These are phyloP conservation scores for Sicyos baderoa DNA, from an alignment of 306 rosid species.

Conservation along the genomic window DNA sequence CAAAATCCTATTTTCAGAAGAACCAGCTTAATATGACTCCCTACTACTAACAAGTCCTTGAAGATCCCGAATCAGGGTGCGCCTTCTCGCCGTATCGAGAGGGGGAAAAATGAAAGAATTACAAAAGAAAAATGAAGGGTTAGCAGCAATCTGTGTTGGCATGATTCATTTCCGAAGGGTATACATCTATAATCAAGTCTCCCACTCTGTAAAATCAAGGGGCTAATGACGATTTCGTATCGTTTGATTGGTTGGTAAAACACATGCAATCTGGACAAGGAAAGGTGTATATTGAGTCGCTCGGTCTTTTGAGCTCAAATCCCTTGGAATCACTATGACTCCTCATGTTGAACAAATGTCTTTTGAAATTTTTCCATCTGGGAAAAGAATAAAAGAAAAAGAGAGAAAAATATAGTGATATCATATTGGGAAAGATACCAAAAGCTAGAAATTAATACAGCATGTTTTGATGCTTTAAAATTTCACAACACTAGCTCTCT, in stretches of 20 bases:
- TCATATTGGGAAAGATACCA: neutral
- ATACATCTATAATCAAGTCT: neutral
- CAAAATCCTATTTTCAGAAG: slow-evolving; percentile 35
- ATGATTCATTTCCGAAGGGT: slow-evolving; percentile 26
- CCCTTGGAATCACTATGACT: slow-evolving; percentile 91
- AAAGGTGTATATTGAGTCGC: slow-evolving; percentile 78
- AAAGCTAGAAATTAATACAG: neutral
- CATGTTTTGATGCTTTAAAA: slow-evolving; percentile 6
- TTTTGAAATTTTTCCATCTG: slow-evolving; percentile 90
- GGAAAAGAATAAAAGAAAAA: slow-evolving; percentile 23
- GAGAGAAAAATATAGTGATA: neutral
- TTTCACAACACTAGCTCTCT: neutral
- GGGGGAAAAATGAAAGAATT: slow-evolving; percentile 58
- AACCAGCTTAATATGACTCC: slow-evolving; percentile 33
- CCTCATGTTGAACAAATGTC: slow-evolving; percentile 73
- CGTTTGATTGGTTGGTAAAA: slow-evolving; percentile 53
- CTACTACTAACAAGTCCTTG: slow-evolving; percentile 26
- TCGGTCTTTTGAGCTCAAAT: slow-evolving; percentile 74
- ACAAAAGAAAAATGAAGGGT: slow-evolving; percentile 30
- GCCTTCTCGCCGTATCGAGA: slow-evolving; percentile 40
- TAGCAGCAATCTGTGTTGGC: slow-evolving; percentile 47
- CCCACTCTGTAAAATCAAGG: slow-evolving; percentile 34
- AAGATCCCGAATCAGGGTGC: slow-evolving; percentile 37
- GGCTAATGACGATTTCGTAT: slow-evolving; percentile 39
- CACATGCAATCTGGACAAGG: slow-evolving; percentile 99